phyloP scores from a whole-genome alignment of 2,329 filamentous ascomycete species.

The Ceratocystiopsis sp. region DNA sequence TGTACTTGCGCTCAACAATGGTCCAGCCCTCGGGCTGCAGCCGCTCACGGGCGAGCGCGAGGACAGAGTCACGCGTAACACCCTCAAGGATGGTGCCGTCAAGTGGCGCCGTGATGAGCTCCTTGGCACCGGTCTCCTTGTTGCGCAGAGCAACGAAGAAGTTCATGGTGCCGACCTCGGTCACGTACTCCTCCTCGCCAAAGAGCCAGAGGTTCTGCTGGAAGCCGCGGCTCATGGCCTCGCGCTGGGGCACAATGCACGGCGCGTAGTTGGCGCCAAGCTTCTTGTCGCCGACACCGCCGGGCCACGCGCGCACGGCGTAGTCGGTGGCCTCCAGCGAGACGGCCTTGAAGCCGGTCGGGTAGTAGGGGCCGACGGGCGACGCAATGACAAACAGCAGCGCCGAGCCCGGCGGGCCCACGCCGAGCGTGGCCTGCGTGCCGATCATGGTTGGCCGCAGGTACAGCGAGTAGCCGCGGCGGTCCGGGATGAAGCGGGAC shows the following conservation, averaged over 20 bases:
- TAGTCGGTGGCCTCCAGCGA: conserved; percentile 93
- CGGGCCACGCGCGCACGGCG: conserved; percentile 92
- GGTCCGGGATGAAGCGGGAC: conserved; percentile 73
- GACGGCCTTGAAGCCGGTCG: conserved; percentile 94
- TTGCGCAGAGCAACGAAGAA: conserved; percentile 77
- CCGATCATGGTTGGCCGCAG: conserved; percentile 94
- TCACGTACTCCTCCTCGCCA: conserved; percentile 86
- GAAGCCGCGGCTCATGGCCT: conserved; percentile 80
- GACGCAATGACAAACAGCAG: conserved; percentile 91
- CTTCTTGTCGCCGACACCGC: conserved; percentile 95
- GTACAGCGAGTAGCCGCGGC: conserved; percentile 85
- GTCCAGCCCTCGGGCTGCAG: conserved; percentile 77
- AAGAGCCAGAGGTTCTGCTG: conserved; percentile 99
- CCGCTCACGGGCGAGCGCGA: conserved; percentile 70
- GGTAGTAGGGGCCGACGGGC: conserved; percentile 94
- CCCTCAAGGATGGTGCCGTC: conserved; percentile 95
- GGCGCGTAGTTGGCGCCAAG: conserved; percentile 98
- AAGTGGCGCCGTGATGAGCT: conserved; percentile 85
- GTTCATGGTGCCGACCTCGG: conserved; percentile 98
- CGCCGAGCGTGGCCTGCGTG: conserved; percentile 84
- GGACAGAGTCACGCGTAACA: conserved; percentile 80
- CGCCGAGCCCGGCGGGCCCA: conserved; percentile 80
- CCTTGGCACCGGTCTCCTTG: conserved; percentile 75
- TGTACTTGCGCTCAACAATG: conserved; percentile 76
- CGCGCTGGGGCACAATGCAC: conserved; percentile 88